These are phyloP conservation scores for Zymoseptoria brevis DNA, from an alignment of 2,329 filamentous ascomycete species.

Conservation along the genomic window DNA sequence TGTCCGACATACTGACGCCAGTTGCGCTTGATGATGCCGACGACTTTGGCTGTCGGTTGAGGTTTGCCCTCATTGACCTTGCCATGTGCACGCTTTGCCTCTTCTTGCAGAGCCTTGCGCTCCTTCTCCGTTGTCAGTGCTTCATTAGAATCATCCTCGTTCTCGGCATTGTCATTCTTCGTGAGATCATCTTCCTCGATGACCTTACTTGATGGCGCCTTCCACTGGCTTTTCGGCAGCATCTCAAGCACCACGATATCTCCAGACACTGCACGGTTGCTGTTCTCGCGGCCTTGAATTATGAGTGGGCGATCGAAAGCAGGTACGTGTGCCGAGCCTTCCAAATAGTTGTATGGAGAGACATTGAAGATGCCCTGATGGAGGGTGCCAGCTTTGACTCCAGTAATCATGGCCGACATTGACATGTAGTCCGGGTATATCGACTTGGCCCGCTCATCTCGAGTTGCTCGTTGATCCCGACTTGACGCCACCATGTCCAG, in stretches of 20 bases:
- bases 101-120: conserved; percentile 77
- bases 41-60: conserved; percentile 85
- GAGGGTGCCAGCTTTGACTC: conserved; percentile 75
- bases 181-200: conserved; percentile 89
- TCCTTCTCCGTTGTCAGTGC: conserved; percentile 85
- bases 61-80: conserved; percentile 66
- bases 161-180: conserved; percentile 87
- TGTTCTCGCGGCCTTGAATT: conserved; percentile 86
- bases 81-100: conserved; percentile 77
- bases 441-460: conserved; percentile 59
- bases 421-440: conserved; percentile 87
- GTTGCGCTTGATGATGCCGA: conserved; percentile 88
- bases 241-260: conserved; percentile 92
- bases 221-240: conserved; percentile 92
- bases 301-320: conserved; percentile 84
- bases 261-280: conserved; percentile 86
- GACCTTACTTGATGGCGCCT: conserved; percentile 88
- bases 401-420: conserved; percentile 88
- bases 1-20: conserved; percentile 98
- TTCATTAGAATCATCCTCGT: conserved; percentile 63
- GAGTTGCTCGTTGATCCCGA: conserved; percentile 57
- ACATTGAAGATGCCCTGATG: conserved; percentile 96
- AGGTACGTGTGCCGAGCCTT: conserved; percentile 82
- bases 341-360: conserved; percentile 95
- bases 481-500: conserved; percentile 88